phyloP scores from a whole-genome alignment of 805 yeast species.

The Candida succiphila region DNA sequence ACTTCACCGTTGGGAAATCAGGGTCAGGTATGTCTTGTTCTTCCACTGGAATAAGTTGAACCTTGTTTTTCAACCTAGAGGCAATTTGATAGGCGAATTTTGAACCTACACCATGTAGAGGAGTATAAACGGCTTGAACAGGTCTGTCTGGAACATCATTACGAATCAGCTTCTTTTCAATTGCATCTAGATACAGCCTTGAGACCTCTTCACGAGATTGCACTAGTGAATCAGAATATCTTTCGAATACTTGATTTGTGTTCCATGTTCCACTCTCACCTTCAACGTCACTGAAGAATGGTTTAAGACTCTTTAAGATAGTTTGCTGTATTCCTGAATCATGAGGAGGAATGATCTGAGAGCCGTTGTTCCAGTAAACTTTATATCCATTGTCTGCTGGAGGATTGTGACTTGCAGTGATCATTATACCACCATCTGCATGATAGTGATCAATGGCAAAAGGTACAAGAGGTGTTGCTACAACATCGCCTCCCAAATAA shows the following conservation, averaged over 20 bases:
- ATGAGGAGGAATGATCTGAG: slow-evolving; percentile 92
- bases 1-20: slow-evolving; percentile 70
- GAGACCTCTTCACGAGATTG: slow-evolving; percentile 34
- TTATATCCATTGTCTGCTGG: slow-evolving; percentile 87
- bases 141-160: slow-evolving; percentile 12
- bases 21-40: slow-evolving; percentile 78
- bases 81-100: slow-evolving; percentile 41
- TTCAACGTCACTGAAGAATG: slow-evolving; percentile 47
- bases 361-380: slow-evolving; percentile 88
- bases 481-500: slow-evolving; percentile 38
- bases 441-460: slow-evolving; percentile 56
- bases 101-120: slow-evolving; percentile 92
- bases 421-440: slow-evolving; percentile 83
- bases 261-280: slow-evolving; percentile 34
- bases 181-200: slow-evolving; percentile 26
- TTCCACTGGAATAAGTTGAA: slow-evolving; percentile 31
- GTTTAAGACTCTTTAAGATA: slow-evolving; percentile 52
- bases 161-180: slow-evolving; percentile 24
- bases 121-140: slow-evolving; percentile 68
- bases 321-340: slow-evolving; percentile 60
- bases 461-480: slow-evolving; percentile 91
- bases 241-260: slow-evolving; percentile 19
- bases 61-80: slow-evolving; percentile 23
- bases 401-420: slow-evolving; percentile 85
- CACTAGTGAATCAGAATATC: slow-evolving; percentile 17